Evolutionary conservation across 2,329 filamentous ascomycete species (phyloP), one percentile per base, ranked within the genome.

Genomic region (Pyricularia sp.): DNA sequence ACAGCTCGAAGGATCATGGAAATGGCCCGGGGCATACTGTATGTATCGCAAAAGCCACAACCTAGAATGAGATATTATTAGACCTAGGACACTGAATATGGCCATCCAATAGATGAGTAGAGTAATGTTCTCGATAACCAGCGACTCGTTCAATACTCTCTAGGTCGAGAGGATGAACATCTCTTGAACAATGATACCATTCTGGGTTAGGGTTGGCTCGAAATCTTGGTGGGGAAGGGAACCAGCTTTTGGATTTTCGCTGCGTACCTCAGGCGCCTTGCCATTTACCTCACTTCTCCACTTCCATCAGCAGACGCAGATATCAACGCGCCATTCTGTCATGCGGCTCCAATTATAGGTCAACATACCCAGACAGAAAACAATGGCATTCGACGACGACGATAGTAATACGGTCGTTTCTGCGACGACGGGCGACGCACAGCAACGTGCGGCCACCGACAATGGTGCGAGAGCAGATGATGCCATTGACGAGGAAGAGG

Each of bases 361-460:
- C 16, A 49, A 49, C 5, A n/a, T 19, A 49, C 1, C 19, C 5
- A n/a, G 40, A 49, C 12, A 62, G 31, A 19, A 1, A 63, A 28
- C 7, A 19, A 73, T 73, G 72, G 55, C 70, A 6, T 70, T 73
- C 40, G 71, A 72, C 66, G 71, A 74, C 65, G 71, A 71, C 22
- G 69, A 71, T 6, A 60, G 28, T 16, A 57, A 62, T 31, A 35
- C 61, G n/a, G 40, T 49, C 19, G 40, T 49, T 49, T 19, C 40
- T n/a, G n/a, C 31, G 22, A 19, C 49, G 44, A 28, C 62, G 30
- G 44, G 35, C 57, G 44, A 44, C 24, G 49, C 49, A 13, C 62
- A 70, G 67, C 35, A 49, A n/a, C 40, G 40, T n/a, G 40, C 40
- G 1, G n/a, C 66, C 68, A 9, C 8, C 65, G 13, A 44, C 24